These are phyloP conservation scores for Lepraria neglecta DNA, from an alignment of 495 filamentous ascomycete genomes.

Conservation along the genomic window DNA sequence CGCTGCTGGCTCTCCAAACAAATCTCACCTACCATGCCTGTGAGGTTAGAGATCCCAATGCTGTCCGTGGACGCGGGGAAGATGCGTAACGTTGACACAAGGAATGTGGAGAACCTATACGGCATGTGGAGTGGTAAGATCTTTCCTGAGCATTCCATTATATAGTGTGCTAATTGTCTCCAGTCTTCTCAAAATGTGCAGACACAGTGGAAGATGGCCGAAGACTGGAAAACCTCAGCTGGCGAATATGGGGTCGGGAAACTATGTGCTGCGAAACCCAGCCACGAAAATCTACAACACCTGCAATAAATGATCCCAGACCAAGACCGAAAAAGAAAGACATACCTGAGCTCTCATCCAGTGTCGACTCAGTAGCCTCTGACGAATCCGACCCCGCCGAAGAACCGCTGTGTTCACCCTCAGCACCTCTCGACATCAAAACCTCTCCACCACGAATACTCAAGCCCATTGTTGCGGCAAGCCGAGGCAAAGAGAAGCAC, in stretches of 20 bases:
- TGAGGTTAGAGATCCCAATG: conserved; percentile 61
- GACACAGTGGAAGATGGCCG: conserved; percentile 91
- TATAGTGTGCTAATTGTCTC: conserved; percentile 9
- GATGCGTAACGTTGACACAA: conserved; percentile 89
- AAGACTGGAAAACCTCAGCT: conserved; percentile 89
- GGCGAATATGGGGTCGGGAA: conserved; percentile 93
- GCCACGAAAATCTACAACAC: conserved; percentile 40
- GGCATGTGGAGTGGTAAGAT: conserved; percentile 94
- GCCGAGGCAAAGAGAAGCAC: conserved; percentile 75
- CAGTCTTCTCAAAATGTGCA: conserved; percentile 92
- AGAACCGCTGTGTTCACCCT: conserved; percentile 43
- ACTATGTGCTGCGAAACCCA: conserved; percentile 85
- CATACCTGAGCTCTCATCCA: conserved; percentile 82
- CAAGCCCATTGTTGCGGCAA: conserved; percentile 48
- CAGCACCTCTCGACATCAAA: conserved; percentile 47
- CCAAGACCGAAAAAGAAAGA: conserved; percentile 47
- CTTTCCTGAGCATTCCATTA: conserved; percentile 21
- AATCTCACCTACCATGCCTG: conserved; percentile 43
- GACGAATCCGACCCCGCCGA: conserved; percentile 67
- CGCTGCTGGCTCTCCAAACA: neutral
- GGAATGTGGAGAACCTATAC: conserved; percentile 86
- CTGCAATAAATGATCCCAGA: conserved; percentile 38
- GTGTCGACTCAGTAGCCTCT: conserved; percentile 76
- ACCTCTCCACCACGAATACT: conserved; percentile 25
- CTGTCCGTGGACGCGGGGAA: conserved; percentile 77